phyloP scores from a whole-genome alignment of 2,329 filamentous ascomycete genomes.

The Simplicillium sp. region DNA sequence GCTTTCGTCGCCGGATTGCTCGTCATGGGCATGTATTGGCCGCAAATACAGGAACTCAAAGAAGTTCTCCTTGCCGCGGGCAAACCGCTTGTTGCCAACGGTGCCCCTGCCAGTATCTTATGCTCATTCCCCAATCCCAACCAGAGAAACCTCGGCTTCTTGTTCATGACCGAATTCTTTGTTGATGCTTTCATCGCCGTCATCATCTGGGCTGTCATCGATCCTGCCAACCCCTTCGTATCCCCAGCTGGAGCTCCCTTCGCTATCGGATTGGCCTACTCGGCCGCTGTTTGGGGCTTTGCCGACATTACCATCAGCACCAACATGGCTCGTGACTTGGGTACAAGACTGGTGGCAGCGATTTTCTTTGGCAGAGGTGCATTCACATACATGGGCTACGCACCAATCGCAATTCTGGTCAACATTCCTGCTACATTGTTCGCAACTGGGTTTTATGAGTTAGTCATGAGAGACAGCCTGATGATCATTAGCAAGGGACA shows the following conservation, averaged over 20 bases:
- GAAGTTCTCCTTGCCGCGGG: conserved; percentile 24
- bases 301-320: conserved; percentile 43
- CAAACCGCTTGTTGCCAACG: conserved; percentile 22
- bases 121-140: conserved; percentile 40
- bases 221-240: conserved; percentile 50
- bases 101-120: conserved; percentile 44
- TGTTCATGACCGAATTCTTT: conserved; percentile 51
- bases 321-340: conserved; percentile 49
- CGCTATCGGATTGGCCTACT: conserved; percentile 46
- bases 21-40: conserved; percentile 46
- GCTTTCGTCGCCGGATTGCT: conserved; percentile 45
- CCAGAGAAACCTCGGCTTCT: conserved; percentile 43
- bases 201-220: conserved; percentile 47
- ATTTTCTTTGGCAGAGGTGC: conserved; percentile 33
- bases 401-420: conserved; percentile 44
- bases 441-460: conserved; percentile 44
- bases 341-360: conserved; percentile 47
- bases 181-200: conserved; percentile 46
- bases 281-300: conserved; percentile 45
- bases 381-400: conserved; percentile 25
- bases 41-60: conserved; percentile 27
- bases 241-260: conserved; percentile 36
- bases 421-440: conserved; percentile 48
- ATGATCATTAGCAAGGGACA: conserved; percentile 39
- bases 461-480: conserved; percentile 42